Conservation (phyloP, 805 yeast genomes). For the Middelhovenomyces tepae region DNA sequence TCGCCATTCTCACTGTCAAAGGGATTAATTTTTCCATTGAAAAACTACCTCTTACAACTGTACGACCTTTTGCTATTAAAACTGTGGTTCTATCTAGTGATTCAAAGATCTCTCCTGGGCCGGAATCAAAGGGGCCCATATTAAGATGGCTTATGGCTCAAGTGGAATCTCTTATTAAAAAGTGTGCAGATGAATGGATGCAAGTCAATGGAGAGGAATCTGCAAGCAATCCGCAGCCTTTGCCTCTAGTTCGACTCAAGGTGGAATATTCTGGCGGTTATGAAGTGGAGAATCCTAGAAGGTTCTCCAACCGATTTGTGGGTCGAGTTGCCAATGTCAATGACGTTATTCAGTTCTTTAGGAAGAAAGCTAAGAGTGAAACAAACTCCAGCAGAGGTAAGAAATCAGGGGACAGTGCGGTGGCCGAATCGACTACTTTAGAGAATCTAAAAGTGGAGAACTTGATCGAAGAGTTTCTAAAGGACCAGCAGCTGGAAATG, state of each 20-base stretch:
- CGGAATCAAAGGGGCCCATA: conserved; percentile 52
- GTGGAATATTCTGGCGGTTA: conserved; percentile 88
- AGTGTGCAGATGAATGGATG: conserved; percentile 46
- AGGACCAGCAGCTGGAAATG: conserved; percentile 54
- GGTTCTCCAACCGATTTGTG: conserved; percentile 84
- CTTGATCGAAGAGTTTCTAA: conserved; percentile 53
- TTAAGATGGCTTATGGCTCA: conserved; percentile 48
- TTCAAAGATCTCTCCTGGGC: conserved; percentile 49
- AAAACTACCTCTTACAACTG: conserved; percentile 55
- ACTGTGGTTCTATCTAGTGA: conserved; percentile 48
- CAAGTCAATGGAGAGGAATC: conserved; percentile 22
- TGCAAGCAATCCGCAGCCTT: conserved; percentile 40
- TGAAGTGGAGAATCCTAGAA: conserved; percentile 82
- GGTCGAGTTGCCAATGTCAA: conserved; percentile 88
- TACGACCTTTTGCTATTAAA: conserved; percentile 74
- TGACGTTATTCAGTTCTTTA: conserved; percentile 67
- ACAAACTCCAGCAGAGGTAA: background rate
- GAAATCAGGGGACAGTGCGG: conserved; percentile 7
- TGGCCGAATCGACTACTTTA: conserved; percentile 21
- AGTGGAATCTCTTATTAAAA: conserved; percentile 58
- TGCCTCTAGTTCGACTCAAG: conserved; percentile 73
- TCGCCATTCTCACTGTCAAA: conserved; percentile 59
- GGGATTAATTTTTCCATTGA: conserved; percentile 48
- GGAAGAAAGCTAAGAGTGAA: conserved; percentile 32
- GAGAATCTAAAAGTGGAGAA: conserved; percentile 48